Evolutionary conservation across 306 rosid genomes (phyloP), one percentile per base, ranked within the genome.

Genomic region (Morella rubra): DNA sequence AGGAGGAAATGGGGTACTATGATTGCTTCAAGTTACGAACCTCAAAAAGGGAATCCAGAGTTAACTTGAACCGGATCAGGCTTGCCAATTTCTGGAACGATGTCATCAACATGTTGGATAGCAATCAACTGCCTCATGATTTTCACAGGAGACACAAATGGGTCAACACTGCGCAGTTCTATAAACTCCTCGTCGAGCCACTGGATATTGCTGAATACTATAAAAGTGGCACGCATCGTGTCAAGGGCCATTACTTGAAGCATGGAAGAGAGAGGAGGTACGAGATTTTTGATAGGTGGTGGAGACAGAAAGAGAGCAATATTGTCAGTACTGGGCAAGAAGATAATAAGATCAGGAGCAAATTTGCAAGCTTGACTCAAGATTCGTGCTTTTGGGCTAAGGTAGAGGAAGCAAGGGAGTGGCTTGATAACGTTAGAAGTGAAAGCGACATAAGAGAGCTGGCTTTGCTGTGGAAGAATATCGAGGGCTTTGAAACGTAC

Each of bases 381-480:
- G 98, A 93, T 81, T 84, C 98, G 7, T 87, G 91, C 75, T 93
- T 91, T 74, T 91, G 97, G 97, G 98, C 95, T 44, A 91, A 68
- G 69, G 81, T 92, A 70, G 98, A 90, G 80, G 98, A 93, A 78
- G 98, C 98, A 69, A 82, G 84, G 84, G 97, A 90, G n/a, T 86
- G 88, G 86, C 69, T 95, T 49, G 86, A 81, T 75, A 59, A 72
- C 54, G 81, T 88, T 79, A 87, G 85, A 83, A 83, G 82, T 5
- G 96, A 85, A 73, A 81, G 76, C 52, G 95, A 88, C 76, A 69
- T 56, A 9, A 76, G 61, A 45, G 81, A 81, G 77, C 78, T 76
- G 79, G 60, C 62, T 16, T 11, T 55, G 9, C 45, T 85, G 44
- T 87, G 95, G 96, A 76, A 74, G 40, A 79, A 77, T 24, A 86